Base-by-base conservation (phyloP, 2,329 filamentous ascomycete species). In the Periconia sp. region DNA sequence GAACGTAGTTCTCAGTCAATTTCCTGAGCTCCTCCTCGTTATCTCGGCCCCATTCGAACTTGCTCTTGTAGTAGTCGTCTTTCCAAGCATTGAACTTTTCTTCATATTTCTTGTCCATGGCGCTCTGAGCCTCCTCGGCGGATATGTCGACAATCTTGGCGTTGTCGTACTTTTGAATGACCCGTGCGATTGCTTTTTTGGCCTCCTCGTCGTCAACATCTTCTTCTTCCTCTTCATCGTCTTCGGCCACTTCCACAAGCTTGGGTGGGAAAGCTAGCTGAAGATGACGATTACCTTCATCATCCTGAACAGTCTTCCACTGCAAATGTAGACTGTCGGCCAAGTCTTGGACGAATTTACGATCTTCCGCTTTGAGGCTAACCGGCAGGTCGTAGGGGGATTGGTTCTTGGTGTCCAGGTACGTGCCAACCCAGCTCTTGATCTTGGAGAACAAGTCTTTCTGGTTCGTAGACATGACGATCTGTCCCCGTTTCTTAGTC, bases 1-100 rank as follows among this genome's bases (percentile, higher is more conserved):
- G 91, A 7, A 99, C 92, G 66, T 99, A 99, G 75, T 97, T 99
- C 75, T 97, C 92, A 23, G 91, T 89, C 56, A 99, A 80, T 59
- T 89, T 87, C 50, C 81, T 87, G 69, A 97, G 81, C 73, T 96
- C 91, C 41, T 85, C 85, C 60, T 93, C 88, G 64, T 91, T 88
- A 45, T 91, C 88, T 11, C 89, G 80, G 15, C 87, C 85, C 92
- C 93, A 99, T 49, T 89, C 89, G 62, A 97, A 97, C 73, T 97
- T 99, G 52, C 86, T 85, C 59, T 84, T 80, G 75, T 99, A 99
- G 76, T 99, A 96, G 56, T 90, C 87, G 73, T 95, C 88, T 78
- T 97, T 99, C 94, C 94, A 99, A 52, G 87, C 84, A 57, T 86
- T 80, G 70, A 97, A 97, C 69, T 95, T 96, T 61, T 90, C 80